Evolutionary conservation across 352 stramenopile species (phyloP).

Genomic region (Pilasporangium apinafurcum): DNA sequence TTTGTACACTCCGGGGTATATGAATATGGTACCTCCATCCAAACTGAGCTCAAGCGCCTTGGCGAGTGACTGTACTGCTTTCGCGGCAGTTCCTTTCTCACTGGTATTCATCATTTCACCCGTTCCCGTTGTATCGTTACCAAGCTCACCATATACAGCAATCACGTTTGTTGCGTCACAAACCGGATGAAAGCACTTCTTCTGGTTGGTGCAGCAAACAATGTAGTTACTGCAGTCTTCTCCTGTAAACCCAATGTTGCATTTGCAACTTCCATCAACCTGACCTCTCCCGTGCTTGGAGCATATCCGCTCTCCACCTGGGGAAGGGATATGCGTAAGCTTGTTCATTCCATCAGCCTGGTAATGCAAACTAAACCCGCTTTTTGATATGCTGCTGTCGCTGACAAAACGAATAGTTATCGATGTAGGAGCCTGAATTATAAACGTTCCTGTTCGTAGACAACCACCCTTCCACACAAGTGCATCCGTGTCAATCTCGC

Average conservation of each 20-base stretch:
- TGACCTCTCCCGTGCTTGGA: slow-evolving; percentile 25
- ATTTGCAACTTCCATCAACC: slow-evolving; percentile 31
- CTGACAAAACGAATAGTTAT: slow-evolving; percentile 32
- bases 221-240: slow-evolving; percentile 64
- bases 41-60: slow-evolving; percentile 29
- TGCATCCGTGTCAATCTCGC: slow-evolving; percentile 10
- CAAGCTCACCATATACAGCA: slow-evolving; percentile 43
- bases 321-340: slow-evolving; percentile 20
- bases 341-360: slow-evolving; percentile 16
- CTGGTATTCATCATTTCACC: slow-evolving; percentile 46
- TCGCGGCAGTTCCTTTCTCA: slow-evolving; percentile 40
- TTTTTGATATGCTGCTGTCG: slow-evolving; percentile 30
- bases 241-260: slow-evolving; percentile 61
- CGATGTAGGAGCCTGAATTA: slow-evolving; percentile 20
- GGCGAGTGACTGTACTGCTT: slow-evolving; percentile 37
- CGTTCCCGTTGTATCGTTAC: slow-evolving; percentile 43
- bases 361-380: slow-evolving; percentile 44
- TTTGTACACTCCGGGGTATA: slow-evolving; percentile 52
- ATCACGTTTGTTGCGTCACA: slow-evolving; percentile 36
- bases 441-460: slow-evolving; percentile 24
- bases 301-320: slow-evolving; percentile 18
- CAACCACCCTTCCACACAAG: slow-evolving; percentile 55
- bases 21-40: slow-evolving; percentile 27
- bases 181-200: slow-evolving; percentile 23
- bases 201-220: slow-evolving; percentile 38